phyloP scores from a whole-genome alignment of 257 asterid species.

The Petunia secreta region DNA sequence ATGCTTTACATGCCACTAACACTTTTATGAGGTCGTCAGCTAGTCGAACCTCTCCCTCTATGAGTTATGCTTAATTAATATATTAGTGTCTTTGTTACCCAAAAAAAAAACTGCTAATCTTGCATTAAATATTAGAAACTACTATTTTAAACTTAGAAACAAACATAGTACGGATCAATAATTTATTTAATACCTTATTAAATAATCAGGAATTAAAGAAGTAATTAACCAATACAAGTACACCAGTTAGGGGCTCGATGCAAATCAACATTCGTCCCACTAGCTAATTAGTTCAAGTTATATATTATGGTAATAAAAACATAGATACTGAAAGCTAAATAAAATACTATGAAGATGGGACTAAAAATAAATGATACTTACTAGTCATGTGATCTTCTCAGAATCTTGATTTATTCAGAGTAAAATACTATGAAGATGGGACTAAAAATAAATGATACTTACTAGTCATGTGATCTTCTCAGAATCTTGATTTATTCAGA shows the following conservation, averaged over 20 bases:
- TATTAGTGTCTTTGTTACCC: too few relatives aligned
- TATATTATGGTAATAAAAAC: neutral
- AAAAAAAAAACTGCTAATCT: neutral
- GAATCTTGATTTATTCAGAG: conserved; percentile 44
- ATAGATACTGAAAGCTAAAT: neutral
- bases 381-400: conserved; percentile 43
- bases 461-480: conserved; percentile 39
- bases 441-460: conserved; percentile 25
- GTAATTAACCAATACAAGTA: conserved; percentile 8
- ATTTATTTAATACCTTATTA: neutral
- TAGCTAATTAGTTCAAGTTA: conserved; percentile 29
- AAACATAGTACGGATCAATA: conserved; percentile 18
- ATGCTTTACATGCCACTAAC: too few relatives aligned
- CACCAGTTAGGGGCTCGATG: conserved; percentile 58
- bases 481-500: conserved; percentile 44
- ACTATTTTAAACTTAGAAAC: neutral
- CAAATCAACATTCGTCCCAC: conserved; percentile 53
- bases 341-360: neutral
- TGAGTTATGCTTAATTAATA: too few relatives aligned
- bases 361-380: conserved; percentile 27
- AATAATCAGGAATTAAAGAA: neutral
- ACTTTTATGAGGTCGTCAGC: too few relatives aligned
- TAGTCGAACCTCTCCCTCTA: too few relatives aligned
- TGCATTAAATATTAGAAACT: neutral
- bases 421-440: conserved; percentile 16